A percentile compares a stretch with the other conserved stretches of the same genome.
phyloP scores from a whole-genome alignment of 2,329 filamentous ascomycete genomes.

The Cercospora janseana region DNA sequence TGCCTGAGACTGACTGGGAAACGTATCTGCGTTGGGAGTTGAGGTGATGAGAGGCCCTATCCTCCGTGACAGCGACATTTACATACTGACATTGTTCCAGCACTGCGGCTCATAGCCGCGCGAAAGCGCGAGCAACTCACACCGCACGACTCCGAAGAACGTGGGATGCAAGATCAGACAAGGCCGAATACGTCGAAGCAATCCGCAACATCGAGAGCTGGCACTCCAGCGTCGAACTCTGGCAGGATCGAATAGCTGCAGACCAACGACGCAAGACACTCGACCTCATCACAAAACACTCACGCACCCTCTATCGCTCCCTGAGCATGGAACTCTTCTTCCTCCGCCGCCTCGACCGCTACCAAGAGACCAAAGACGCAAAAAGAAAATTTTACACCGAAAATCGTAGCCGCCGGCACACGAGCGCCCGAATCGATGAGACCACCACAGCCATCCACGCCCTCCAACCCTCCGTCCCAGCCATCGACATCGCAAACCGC shows the following conservation, averaged over 20 bases:
- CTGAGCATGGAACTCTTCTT: background rate
- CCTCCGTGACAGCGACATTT: background rate
- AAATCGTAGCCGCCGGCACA: background rate
- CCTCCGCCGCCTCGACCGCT: background rate
- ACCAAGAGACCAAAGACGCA: background rate
- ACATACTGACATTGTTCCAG: background rate
- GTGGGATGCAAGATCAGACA: background rate
- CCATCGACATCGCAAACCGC: background rate
- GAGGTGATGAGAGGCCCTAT: background rate
- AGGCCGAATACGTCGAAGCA: background rate
- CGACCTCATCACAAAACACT: background rate
- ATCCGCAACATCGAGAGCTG: background rate
- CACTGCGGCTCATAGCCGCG: background rate
- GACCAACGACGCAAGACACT: background rate
- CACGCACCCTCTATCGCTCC: background rate
- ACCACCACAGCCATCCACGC: background rate
- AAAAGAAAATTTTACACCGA: background rate
- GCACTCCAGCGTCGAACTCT: background rate
- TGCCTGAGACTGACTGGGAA: background rate
- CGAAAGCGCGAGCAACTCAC: background rate
- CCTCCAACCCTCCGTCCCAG: background rate
- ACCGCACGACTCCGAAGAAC: background rate
- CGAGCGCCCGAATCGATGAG: background rate
- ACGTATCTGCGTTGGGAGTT: conserved; percentile 1
- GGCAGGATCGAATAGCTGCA: background rate